Conservation (phyloP, 768 basidiomycete genomes). For the Pleurotus ostreatus region DNA sequence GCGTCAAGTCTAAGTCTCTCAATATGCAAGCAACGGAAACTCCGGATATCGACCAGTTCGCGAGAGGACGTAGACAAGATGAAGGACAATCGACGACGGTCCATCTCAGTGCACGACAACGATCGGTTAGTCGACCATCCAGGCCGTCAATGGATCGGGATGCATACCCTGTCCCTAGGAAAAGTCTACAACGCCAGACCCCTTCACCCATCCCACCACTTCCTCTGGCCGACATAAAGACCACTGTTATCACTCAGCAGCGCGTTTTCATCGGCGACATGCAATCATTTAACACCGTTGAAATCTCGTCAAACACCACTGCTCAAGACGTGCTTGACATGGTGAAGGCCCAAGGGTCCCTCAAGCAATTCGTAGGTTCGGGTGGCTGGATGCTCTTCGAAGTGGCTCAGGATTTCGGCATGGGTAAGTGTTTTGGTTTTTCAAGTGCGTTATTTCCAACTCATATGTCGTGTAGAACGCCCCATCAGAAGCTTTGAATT, state of each 20-base stretch:
- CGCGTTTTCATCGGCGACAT: conserved; percentile 75
- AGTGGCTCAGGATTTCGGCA: conserved; percentile 85
- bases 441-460: background rate
- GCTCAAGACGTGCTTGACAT: conserved; percentile 70
- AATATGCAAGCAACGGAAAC: conserved; percentile 4
- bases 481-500: conserved; percentile 86
- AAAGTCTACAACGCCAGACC: conserved; percentile 20
- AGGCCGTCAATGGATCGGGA: conserved; percentile 21
- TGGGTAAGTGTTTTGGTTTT: conserved; percentile 59
- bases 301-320: conserved; percentile 60
- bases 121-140: background rate
- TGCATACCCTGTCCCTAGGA: conserved; percentile 16
- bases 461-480: conserved; percentile 55
- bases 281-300: conserved; percentile 73
- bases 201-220: conserved; percentile 31
- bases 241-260: conserved; percentile 48
- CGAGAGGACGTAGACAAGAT: conserved; percentile 2
- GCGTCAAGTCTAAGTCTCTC: conserved; percentile 18
- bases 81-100: background rate
- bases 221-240: conserved; percentile 28
- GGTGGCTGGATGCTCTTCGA: conserved; percentile 90
- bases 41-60: background rate
- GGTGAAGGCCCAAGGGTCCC: conserved; percentile 61
- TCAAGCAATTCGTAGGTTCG: conserved; percentile 54
- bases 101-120: background rate